Evolutionary conservation across 208 protist genomes (phyloP).

Genomic region (Trichomonas gallinae): DNA sequence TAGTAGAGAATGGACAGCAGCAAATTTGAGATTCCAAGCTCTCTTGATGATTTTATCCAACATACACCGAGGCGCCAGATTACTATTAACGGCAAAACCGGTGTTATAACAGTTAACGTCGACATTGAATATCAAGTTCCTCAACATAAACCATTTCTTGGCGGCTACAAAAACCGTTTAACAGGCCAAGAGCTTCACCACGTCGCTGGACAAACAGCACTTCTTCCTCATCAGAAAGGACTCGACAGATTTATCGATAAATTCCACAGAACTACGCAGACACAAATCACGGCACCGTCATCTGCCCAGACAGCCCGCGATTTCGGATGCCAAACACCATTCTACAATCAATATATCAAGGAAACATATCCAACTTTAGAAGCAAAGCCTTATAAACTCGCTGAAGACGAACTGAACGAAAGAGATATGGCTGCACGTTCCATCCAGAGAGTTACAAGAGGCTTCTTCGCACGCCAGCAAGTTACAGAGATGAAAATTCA

Average conservation of each 20-base stretch:
- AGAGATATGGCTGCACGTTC: neutral
- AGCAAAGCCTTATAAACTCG: neutral
- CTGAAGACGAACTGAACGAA: neutral
- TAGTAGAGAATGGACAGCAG: neutral
- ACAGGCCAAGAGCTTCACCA: slow-evolving; percentile 59
- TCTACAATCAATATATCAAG: neutral
- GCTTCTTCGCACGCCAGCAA: slow-evolving; percentile 61
- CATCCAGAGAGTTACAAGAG: slow-evolving; percentile 42
- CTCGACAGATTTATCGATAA: neutral
- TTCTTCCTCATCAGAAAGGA: neutral
- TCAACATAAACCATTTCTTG: slow-evolving; percentile 61
- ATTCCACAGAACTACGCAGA: neutral
- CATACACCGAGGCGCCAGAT: neutral
- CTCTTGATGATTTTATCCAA: neutral
- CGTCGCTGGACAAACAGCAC: slow-evolving; percentile 63
- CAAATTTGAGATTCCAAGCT: neutral
- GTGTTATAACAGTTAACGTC: neutral
- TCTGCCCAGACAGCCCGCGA: neutral
- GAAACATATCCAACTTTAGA: neutral
- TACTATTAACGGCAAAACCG: neutral
- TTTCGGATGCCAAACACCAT: neutral
- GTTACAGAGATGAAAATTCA: neutral
- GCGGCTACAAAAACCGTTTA: slow-evolving; percentile 65
- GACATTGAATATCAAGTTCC: slow-evolving; percentile 23
- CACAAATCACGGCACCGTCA: neutral